Percentiles rank a stretch among this genome's conserved stretches.
These are phyloP conservation scores for Ambrosiella xylebori DNA, from an alignment of 2,329 filamentous ascomycete genomes.

Conservation along the genomic window DNA sequence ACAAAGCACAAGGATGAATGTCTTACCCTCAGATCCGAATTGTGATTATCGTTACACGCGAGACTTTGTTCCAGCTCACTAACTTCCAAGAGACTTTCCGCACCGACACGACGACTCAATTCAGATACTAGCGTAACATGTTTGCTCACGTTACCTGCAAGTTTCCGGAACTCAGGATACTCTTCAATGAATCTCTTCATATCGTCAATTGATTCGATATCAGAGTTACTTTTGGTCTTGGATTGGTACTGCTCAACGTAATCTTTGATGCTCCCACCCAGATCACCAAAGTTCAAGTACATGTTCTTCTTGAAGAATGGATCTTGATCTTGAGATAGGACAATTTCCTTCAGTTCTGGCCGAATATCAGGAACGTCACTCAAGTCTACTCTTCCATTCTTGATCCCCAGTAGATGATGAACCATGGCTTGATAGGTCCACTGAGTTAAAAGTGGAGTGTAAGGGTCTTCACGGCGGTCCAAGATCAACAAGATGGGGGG, in stretches of 20 bases:
- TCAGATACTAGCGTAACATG: slow-evolving; percentile 94
- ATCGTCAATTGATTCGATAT: slow-evolving; percentile 90
- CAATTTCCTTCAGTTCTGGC: slow-evolving; percentile 81
- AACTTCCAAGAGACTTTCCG: slow-evolving; percentile 80
- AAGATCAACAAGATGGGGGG: slow-evolving; percentile 81
- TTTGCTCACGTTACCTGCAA: slow-evolving; percentile 96
- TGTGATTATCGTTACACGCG: slow-evolving; percentile 92
- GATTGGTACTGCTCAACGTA: slow-evolving; percentile 97
- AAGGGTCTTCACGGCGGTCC: slow-evolving; percentile 82
- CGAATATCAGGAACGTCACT: slow-evolving; percentile 68
- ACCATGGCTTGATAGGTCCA: slow-evolving; percentile 99
- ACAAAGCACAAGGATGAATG: neutral
- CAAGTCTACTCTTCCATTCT: slow-evolving; percentile 85
- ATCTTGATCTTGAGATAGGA: slow-evolving; percentile 90
- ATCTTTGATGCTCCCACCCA: slow-evolving; percentile 92
- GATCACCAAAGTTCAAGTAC: slow-evolving; percentile 92
- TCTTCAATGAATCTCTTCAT: slow-evolving; percentile 99
- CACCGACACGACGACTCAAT: slow-evolving; percentile 70
- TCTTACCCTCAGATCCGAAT: slow-evolving; percentile 68
- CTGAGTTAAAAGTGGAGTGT: slow-evolving; percentile 85
- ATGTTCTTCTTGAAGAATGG: slow-evolving; percentile 99
- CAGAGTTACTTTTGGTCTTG: slow-evolving; percentile 89
- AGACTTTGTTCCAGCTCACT: slow-evolving; percentile 94
- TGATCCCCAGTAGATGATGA: slow-evolving; percentile 82
- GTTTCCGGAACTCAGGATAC: slow-evolving; percentile 91